Percentiles rank a stretch among this genome's conserved stretches.
These are phyloP conservation scores for Kuraishia capsulata DNA, from an alignment of 805 yeast species.

Conservation along the genomic window DNA sequence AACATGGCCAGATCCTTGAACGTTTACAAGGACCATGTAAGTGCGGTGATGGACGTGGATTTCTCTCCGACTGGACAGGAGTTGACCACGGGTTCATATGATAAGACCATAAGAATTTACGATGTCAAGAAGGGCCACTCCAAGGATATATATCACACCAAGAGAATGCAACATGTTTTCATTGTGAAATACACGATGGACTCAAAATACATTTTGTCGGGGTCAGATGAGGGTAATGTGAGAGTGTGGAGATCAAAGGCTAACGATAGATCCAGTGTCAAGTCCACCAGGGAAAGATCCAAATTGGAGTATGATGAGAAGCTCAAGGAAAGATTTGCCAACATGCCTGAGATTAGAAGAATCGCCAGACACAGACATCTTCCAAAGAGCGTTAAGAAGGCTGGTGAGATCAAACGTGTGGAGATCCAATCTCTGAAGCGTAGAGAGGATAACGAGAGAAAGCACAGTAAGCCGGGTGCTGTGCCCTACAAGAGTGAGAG, in stretches of 20 bases:
- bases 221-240: conserved; percentile 94
- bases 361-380: conserved; percentile 89
- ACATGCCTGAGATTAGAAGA: conserved; percentile 93
- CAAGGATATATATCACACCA: conserved; percentile 91
- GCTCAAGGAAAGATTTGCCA: conserved; percentile 83
- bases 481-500: conserved; percentile 62
- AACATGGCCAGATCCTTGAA: conserved; percentile 73
- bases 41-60: conserved; percentile 91
- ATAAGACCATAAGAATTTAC: conserved; percentile 81
- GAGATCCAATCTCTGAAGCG: conserved; percentile 69
- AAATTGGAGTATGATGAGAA: conserved; percentile 88
- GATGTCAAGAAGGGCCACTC: conserved; percentile 79
- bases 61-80: conserved; percentile 97
- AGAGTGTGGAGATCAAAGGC: conserved; percentile 90
- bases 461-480: conserved; percentile 59
- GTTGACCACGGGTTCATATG: conserved; percentile 91
- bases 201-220: conserved; percentile 75
- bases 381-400: conserved; percentile 81
- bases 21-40: conserved; percentile 90
- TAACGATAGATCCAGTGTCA: conserved; percentile 73
- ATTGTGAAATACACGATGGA: conserved; percentile 82
- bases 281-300: conserved; percentile 69
- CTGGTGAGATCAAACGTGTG: conserved; percentile 71
- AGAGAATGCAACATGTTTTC: conserved; percentile 94
- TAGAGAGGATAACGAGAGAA: conserved; percentile 75